Evolutionary conservation across 805 yeast genomes (phyloP).

Genomic region (Candida sanyiensis): DNA sequence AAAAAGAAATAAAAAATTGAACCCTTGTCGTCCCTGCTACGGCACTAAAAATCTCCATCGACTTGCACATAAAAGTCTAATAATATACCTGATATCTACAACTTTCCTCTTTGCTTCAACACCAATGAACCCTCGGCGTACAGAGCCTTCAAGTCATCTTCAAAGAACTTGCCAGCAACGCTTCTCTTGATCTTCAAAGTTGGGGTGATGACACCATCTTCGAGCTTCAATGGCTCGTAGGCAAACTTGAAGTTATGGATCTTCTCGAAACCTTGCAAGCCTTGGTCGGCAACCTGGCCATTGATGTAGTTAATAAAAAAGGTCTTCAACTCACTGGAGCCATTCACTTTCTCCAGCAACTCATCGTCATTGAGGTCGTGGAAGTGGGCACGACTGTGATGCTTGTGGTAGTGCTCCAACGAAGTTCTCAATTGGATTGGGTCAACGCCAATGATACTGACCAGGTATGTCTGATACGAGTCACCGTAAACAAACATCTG

Average conservation of each 20-base stretch:
- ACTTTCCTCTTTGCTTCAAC: conserved; percentile 7
- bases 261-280: conserved; percentile 46
- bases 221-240: conserved; percentile 46
- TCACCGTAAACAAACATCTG: conserved; percentile 56
- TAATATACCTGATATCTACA: no score
- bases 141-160: conserved; percentile 32
- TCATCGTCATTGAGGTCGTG: conserved; percentile 5
- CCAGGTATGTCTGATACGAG: conserved; percentile 43
- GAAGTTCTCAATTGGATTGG: conserved; percentile 25
- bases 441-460: conserved; percentile 51
- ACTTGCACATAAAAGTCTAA: no score
- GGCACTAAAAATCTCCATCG: no score
- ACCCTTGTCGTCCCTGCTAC: no score
- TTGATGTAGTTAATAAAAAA: conserved; percentile 11
- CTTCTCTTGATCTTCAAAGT: conserved; percentile 43
- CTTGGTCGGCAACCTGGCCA: conserved; percentile 9
- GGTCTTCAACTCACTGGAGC: conserved; percentile 3
- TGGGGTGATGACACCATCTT: conserved; percentile 49
- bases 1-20: no score
- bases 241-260: conserved; percentile 39
- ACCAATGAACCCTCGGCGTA: conserved; percentile 36
- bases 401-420: conserved; percentile 7
- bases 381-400: conserved; percentile 1
- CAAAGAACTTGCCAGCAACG: conserved; percentile 34
- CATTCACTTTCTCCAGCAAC: conserved; percentile 8